Evolutionary conservation across 177 flowering plant species (phyloP).

Genomic region (Vitis hybrid): DNA sequence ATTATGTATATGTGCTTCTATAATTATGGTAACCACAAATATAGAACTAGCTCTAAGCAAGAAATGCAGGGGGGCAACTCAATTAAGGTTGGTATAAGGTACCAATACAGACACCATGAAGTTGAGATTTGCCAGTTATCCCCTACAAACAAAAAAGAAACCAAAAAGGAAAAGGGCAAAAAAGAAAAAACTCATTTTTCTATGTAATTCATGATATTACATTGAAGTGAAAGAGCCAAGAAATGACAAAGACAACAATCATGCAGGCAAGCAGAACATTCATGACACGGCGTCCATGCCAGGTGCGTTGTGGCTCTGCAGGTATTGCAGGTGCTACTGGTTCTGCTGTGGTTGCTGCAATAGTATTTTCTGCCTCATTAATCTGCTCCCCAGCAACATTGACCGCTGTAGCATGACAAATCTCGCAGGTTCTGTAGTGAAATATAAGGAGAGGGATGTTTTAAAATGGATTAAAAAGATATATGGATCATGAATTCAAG

Average conservation of each 20-base stretch:
- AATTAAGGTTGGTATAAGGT: too few species aligned
- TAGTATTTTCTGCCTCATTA: conserved; percentile 12
- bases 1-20: too few species aligned
- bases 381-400: conserved; percentile 36
- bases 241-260: conserved; percentile 30
- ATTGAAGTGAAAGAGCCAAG: conserved; percentile 41
- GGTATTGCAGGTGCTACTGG: conserved; percentile 6
- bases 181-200: neutral
- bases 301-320: conserved; percentile 13
- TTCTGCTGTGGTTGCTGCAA: conserved; percentile 9
- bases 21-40: too few species aligned
- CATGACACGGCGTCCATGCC: conserved; percentile 26
- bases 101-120: too few species aligned
- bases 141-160: too few species aligned
- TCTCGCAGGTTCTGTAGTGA: conserved; percentile 57
- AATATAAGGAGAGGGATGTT: too few species aligned
- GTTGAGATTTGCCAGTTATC: too few species aligned
- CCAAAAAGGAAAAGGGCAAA: neutral
- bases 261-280: conserved; percentile 34
- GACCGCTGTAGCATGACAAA: conserved; percentile 52
- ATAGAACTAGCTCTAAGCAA: too few species aligned
- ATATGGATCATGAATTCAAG: too few species aligned
- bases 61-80: too few species aligned
- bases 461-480: too few species aligned
- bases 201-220: neutral